Conservation (phyloP, 768 basidiomycete species). For the Rhodosporidiobolus sp. region DNA sequence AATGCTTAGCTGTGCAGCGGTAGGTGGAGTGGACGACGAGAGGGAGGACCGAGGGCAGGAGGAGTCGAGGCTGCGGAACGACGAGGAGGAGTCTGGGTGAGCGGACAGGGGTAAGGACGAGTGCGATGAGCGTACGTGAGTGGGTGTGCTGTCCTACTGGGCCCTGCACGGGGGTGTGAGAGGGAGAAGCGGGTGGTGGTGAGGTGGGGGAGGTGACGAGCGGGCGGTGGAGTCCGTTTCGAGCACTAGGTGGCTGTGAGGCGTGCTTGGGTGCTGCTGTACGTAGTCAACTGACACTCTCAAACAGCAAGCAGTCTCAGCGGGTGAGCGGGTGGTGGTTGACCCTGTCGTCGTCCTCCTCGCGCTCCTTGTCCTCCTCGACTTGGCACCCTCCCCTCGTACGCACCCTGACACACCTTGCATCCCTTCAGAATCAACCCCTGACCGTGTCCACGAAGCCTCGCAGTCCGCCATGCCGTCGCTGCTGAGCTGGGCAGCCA, state of each 20-base stretch:
- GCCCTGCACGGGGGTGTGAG: neutral
- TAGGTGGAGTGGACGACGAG: neutral
- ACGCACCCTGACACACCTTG: too few relatives aligned
- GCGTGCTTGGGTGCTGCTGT: too few relatives aligned
- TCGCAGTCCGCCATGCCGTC: slow-evolving; percentile 2
- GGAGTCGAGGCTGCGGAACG: neutral
- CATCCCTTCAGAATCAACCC: too few relatives aligned
- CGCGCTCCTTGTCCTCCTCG: too few relatives aligned
- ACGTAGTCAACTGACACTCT: too few relatives aligned
- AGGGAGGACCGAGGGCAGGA: neutral
- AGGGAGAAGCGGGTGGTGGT: neutral
- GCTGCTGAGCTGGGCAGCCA: neutral
- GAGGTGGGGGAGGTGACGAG: neutral
- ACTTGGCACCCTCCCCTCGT: neutral
- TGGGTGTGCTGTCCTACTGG: too few relatives aligned
- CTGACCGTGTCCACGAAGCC: too few relatives aligned
- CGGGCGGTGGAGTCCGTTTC: neutral
- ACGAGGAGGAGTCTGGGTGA: neutral
- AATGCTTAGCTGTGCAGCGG: neutral
- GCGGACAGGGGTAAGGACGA: too few relatives aligned
- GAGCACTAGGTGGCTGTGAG: too few relatives aligned
- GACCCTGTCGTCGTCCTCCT: too few relatives aligned
- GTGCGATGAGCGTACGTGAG: neutral
- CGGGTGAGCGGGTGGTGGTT: too few relatives aligned
- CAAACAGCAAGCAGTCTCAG: too few relatives aligned